phyloP scores from a whole-genome alignment of 331 rosid genomes.

The Erythrophleum ivorense region DNA sequence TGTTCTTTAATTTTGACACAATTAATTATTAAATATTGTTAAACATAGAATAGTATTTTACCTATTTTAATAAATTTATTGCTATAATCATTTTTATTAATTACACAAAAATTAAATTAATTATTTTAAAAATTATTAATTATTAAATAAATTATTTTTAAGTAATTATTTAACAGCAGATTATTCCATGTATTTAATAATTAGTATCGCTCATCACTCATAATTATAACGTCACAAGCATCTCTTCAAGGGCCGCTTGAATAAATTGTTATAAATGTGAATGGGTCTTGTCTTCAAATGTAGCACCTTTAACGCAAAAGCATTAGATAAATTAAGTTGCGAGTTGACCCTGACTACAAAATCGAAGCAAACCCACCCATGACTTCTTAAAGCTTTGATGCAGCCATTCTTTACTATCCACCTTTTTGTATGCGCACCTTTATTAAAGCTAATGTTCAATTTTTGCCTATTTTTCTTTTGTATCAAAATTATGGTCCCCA shows the following conservation, averaged over 20 bases:
- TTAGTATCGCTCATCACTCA: too few relatives aligned
- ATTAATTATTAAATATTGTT: too few relatives aligned
- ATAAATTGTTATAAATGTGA: slow-evolving; percentile 12
- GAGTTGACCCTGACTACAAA: slow-evolving; percentile 25
- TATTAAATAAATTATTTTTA: too few relatives aligned
- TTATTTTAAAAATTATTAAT: too few relatives aligned
- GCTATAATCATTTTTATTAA: too few relatives aligned
- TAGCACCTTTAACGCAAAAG: slow-evolving; percentile 15
- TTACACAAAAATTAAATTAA: too few relatives aligned
- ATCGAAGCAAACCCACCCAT: neutral
- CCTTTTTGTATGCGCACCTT: slow-evolving; percentile 21
- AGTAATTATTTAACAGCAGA: too few relatives aligned
- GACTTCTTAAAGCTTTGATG: neutral
- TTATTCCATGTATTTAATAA: too few relatives aligned
- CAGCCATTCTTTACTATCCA: neutral
- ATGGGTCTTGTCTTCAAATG: neutral
- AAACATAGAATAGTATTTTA: too few relatives aligned
- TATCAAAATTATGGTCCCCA: neutral
- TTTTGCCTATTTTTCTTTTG: neutral
- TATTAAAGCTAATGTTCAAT: slow-evolving; percentile 24
- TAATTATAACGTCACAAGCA: neutral
- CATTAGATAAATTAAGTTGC: slow-evolving; percentile 13
- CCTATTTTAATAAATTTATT: too few relatives aligned
- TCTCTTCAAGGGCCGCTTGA: slow-evolving; percentile 18
- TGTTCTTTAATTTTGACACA: too few relatives aligned